A percentile compares a stretch with the other conserved stretches of the same genome.
Evolutionary conservation across 2,329 filamentous ascomycete species (phyloP).

Genomic region (Teratosphaeria epicoccoides): DNA sequence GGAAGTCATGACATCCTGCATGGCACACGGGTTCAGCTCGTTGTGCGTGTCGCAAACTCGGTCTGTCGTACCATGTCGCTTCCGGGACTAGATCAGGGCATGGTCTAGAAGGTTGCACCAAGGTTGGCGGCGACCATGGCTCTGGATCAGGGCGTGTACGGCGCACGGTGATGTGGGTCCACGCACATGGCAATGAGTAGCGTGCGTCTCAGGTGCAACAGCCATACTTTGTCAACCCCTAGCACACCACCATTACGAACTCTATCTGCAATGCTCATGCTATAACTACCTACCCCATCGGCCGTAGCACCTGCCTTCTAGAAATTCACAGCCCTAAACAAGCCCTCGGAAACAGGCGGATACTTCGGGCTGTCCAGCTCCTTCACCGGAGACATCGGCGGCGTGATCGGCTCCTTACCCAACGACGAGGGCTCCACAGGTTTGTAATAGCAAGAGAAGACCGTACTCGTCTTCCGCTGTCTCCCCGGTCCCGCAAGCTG

Average conservation of each 20-base stretch:
- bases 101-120: background rate
- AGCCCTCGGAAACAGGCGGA: background rate
- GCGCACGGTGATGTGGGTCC: no score
- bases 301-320: background rate
- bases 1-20: no score
- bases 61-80: background rate
- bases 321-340: background rate
- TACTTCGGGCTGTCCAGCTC: background rate
- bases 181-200: no score
- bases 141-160: background rate
- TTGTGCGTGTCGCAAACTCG: no score
- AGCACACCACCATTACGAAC: no score
- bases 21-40: no score
- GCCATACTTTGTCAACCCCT: no score
- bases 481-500: slow-evolving; percentile 2
- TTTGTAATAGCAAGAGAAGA: slow-evolving; percentile 20
- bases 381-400: background rate
- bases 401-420: background rate
- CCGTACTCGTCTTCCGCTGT: slow-evolving; percentile 11
- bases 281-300: background rate
- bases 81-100: background rate
- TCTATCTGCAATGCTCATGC: background rate
- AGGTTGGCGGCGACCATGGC: background rate
- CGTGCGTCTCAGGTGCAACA: no score
- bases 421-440: slow-evolving; percentile 1